These are phyloP conservation scores for Canna indica DNA, from an alignment of 176 grass and related monocot genomes.

Conservation along the genomic window DNA sequence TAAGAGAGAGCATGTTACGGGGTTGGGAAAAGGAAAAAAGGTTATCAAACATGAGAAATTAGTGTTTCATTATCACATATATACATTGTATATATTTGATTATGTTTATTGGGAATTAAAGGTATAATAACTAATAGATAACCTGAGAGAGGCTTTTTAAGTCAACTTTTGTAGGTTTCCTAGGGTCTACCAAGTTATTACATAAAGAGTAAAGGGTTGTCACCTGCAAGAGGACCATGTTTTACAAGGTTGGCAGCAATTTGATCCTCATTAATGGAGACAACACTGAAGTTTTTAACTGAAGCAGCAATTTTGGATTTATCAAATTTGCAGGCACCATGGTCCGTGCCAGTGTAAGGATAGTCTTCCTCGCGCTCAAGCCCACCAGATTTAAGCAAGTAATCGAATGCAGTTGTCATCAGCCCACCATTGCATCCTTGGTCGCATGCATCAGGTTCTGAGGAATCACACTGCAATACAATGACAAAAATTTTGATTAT, in stretches of 20 bases:
- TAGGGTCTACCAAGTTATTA: not conserved
- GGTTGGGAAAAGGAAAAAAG: too few species aligned
- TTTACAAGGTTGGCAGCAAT: conserved; percentile 17
- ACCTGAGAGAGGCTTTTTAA: too few species aligned
- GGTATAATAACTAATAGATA: too few species aligned
- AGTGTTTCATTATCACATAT: too few species aligned
- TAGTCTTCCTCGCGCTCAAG: conserved; percentile 19
- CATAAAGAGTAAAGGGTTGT: not conserved
- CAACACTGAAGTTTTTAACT: conserved; percentile 4
- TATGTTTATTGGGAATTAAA: too few species aligned
- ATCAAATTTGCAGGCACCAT: conserved; percentile 1
- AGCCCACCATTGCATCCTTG: conserved; percentile 13
- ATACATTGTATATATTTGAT: too few species aligned
- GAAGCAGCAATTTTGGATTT: conserved; percentile 14
- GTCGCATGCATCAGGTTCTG: conserved; percentile 7
- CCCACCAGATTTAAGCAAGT: conserved; percentile 9
- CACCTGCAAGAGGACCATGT: conserved; percentile 17
- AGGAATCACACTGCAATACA: conserved; percentile 15
- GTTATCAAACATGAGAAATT: too few species aligned
- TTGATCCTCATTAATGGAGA: conserved; percentile 12
- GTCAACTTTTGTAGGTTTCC: too few species aligned
- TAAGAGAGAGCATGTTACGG: too few species aligned
- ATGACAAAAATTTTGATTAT: too few species aligned
- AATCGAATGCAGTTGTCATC: conserved; percentile 18
- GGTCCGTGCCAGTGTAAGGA: conserved; percentile 15